Base-by-base conservation (phyloP, 2,329 filamentous ascomycete species). In the Talaromyces islandicus region DNA sequence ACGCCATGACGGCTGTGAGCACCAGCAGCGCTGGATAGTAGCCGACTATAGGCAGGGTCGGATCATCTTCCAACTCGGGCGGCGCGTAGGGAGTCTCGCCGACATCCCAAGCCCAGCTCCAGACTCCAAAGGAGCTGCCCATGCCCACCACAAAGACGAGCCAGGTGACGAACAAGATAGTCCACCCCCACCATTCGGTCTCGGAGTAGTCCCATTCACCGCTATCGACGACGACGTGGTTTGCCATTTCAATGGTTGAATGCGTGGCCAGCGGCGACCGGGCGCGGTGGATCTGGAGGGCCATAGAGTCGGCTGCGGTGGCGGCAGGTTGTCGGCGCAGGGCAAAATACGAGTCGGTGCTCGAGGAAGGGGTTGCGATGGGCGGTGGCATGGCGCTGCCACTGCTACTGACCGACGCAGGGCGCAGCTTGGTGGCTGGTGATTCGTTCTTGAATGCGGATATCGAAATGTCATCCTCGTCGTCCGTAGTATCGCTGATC, bases 21-120 rank as follows among this genome's bases (percentile, higher is more conserved):
- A 97, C 94, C 65, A 97, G 90, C 69, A 99, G 78, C 11, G 92
- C 91, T 25, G 94, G 94, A 76, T 99, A 99, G 75, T 99, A 99
- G 10, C 95, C 94, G 11, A 95, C 90, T 69, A 99, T 96, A 2
- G 94, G 94, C 68, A 99, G 76, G 2, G 93, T 97, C 7, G 90
- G 88, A 75, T 99, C 94, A 74, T 97, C 92, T 74, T 97, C 92
- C 50, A 97, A 81, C 77, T 97, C 93, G 3, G 93, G 93, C 56
- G 93, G 93, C 58, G 93, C 93, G 75, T 96, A 96, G 0, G 93
- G 93, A 35, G 92, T 97, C 74, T 93, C 92, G 52, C 93, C 93
- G 1, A 97, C 93, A 78, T 97, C 93, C 94, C 94, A 99, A 2
- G 94, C 94, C 94, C 94, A 99, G 74, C 88, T 94, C 94, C 94